phyloP scores from a whole-genome alignment of 2,329 filamentous ascomycete species.

The Exophiala aquamarina region DNA sequence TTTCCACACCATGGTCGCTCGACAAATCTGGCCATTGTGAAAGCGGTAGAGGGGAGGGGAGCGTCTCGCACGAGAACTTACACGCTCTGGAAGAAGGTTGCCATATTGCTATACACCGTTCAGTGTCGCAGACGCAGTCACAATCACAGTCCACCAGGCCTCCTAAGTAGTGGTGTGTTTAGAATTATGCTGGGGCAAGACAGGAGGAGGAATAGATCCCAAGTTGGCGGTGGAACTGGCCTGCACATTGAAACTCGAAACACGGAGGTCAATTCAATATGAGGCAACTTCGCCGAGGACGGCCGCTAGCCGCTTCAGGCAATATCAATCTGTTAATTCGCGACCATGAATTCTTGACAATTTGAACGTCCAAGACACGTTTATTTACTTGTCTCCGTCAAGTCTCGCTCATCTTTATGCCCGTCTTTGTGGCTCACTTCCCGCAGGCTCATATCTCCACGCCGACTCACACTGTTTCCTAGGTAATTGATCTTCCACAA shows the following conservation, averaged over 20 bases:
- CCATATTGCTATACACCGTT: slow-evolving; percentile 36
- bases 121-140: no score
- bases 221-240: slow-evolving; percentile 4
- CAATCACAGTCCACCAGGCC: neutral
- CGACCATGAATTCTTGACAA: no score
- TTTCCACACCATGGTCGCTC: slow-evolving; percentile 14
- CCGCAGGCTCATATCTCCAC: no score
- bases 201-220: slow-evolving; percentile 14
- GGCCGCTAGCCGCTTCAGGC: no score
- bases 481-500: no score
- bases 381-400: no score
- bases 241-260: slow-evolving; percentile 1
- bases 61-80: slow-evolving; percentile 30
- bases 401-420: no score
- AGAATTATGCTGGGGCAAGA: neutral
- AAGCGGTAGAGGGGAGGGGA: slow-evolving; percentile 5
- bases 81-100: slow-evolving; percentile 52
- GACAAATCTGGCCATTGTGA: slow-evolving; percentile 9
- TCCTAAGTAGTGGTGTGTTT: slow-evolving; percentile 9
- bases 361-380: no score
- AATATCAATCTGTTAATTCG: no score
- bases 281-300: neutral
- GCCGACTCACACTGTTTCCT: no score
- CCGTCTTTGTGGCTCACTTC: no score
- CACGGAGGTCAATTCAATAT: slow-evolving; percentile 2